Conservation (phyloP, 305 asterid species). For the Fraxinus xanthoxyloides region DNA sequence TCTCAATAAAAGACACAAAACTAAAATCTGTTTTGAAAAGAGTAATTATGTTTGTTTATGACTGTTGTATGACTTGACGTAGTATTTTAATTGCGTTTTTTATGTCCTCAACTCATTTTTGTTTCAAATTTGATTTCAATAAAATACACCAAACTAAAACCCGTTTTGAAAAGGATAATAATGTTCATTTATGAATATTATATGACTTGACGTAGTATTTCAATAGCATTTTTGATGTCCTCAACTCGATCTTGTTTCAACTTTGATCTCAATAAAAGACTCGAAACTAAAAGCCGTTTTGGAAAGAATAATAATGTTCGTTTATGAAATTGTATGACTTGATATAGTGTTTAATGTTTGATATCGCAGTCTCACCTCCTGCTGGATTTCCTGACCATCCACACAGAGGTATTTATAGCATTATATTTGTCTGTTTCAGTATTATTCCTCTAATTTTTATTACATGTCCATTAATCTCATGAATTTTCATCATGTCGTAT, state of each 20-base stretch:
- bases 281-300: not conserved
- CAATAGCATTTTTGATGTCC: not conserved
- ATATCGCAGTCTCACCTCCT: conserved; percentile 74
- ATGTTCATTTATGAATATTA: too few species aligned
- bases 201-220: not conserved
- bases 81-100: not conserved
- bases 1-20: too few species aligned
- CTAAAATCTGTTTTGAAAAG: too few species aligned
- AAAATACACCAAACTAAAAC: not conserved
- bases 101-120: not conserved
- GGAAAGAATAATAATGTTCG: not conserved
- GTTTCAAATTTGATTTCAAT: not conserved
- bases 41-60: too few species aligned
- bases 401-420: conserved; percentile 63
- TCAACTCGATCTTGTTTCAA: not conserved
- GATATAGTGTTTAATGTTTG: not conserved
- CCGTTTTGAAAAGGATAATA: not conserved
- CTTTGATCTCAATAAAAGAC: too few species aligned
- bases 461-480: not conserved
- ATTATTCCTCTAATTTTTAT: not conserved
- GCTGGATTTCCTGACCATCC: conserved; percentile 99
- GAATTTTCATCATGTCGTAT: conserved; percentile 12
- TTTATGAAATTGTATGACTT: not conserved
- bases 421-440: not conserved
- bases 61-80: too few species aligned